Evolutionary conservation across 257 asterid genomes (phyloP), one percentile per base, ranked within the genome.

Genomic region (Plantago elongata): DNA sequence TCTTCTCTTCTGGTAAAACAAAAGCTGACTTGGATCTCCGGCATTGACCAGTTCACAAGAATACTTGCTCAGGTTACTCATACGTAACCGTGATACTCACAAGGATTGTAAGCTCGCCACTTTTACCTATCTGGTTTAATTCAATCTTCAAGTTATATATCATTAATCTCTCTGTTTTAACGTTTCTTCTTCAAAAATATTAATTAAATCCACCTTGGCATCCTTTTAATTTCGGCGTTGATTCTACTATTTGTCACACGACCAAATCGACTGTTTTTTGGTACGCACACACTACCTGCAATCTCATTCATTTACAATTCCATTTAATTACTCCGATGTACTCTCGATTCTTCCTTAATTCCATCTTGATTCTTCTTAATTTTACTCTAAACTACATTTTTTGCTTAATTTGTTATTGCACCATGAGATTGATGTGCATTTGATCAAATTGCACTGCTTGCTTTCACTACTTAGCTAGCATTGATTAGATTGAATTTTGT

Each of bases 1-100:
- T 34, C 40, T 34, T 8, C 61, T 63, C 63, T 61, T 57, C 74
- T 60, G 65, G 64, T 70, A 59, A 60, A 72, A 77, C 77, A 74
- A 65, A 60, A 83, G 72, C 70, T 71, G 85, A 73, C 82, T 73
- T 63, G 69, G 73, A 74, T 75, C 75, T 83, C 87, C 76, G 86
- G 88, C 90, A 83, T 81, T 85, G 89, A 83, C 84, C 66, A 67
- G 47, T 54, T 63, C 74, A 58, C 64, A 54, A 52, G 73, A 50
- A 62, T 70, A 42, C 9, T 68, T 61, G 51, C 65, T 75, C 75
- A 74, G 72, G 83, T 72, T 61, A 63, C 63, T 62, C 70, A 65
- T 67, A 69, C 62, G 67, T 50, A 74, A 65, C 67, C 54, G 71
- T n/a, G n/a, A n/a, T n/a, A 62, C 13, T 52, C 27, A 52, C 45